Evolutionary conservation across 108 stramenopile genomes (phyloP).

Genomic region (Skeletonema grethae): DNA sequence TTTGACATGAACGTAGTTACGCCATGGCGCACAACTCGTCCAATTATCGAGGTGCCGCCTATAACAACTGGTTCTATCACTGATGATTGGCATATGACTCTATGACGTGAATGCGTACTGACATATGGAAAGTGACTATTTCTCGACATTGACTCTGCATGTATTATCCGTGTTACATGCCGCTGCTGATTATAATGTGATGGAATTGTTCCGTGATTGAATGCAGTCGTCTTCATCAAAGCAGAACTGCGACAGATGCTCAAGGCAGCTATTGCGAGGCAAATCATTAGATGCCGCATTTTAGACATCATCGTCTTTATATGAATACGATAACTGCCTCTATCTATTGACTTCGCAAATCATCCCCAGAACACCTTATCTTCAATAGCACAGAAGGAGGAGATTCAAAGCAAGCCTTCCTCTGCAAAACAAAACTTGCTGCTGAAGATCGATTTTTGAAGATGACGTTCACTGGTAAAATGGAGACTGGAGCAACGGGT

Average conservation of each 20-base stretch:
- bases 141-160: neutral
- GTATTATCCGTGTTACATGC: neutral
- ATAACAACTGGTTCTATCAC: slow-evolving; percentile 31
- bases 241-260: neutral
- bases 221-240: slow-evolving; percentile 5
- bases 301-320: neutral
- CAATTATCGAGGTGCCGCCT: slow-evolving; percentile 20
- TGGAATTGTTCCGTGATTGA: neutral
- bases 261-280: neutral
- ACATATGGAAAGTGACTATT: neutral
- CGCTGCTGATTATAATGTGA: slow-evolving; percentile 5
- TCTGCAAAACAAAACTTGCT: too few relatives aligned
- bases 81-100: slow-evolving; percentile 5
- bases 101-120: neutral
- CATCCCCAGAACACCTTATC: neutral
- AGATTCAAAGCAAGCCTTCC: too few relatives aligned
- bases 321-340: neutral
- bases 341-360: neutral
- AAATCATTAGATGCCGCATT: neutral
- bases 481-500: too few relatives aligned
- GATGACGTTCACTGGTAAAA: too few relatives aligned
- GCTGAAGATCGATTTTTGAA: too few relatives aligned
- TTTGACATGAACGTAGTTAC: slow-evolving; percentile 44
- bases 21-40: slow-evolving; percentile 28
- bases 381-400: neutral